These are phyloP conservation scores for Ascocoryne sarcoides DNA, from an alignment of 2,329 filamentous ascomycete species.

Conservation along the genomic window DNA sequence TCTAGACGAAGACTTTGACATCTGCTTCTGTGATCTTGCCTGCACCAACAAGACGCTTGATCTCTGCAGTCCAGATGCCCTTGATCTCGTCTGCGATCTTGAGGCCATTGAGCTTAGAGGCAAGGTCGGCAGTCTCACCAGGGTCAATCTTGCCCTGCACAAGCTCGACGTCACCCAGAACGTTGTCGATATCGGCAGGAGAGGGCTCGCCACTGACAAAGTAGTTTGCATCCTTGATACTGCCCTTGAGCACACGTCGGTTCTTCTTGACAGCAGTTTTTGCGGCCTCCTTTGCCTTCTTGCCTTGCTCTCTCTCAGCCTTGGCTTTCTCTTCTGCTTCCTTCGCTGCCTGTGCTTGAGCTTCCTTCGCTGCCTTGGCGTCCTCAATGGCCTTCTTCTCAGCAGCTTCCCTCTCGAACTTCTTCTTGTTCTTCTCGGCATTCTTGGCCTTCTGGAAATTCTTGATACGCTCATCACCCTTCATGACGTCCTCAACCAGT, in stretches of 20 bases:
- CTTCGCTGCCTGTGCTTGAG: slow-evolving; percentile 69
- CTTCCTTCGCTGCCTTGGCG: slow-evolving; percentile 72
- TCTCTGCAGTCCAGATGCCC: slow-evolving; percentile 69
- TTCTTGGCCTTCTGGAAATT: slow-evolving; percentile 87
- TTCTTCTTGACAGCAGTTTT: slow-evolving; percentile 99
- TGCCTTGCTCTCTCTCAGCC: slow-evolving; percentile 68
- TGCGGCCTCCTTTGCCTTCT: slow-evolving; percentile 97
- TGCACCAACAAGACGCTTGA: slow-evolving; percentile 65
- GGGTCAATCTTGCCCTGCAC: slow-evolving; percentile 82
- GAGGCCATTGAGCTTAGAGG: slow-evolving; percentile 68
- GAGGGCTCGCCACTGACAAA: slow-evolving; percentile 67
- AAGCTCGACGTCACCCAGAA: slow-evolving; percentile 77
- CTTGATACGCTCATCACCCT: slow-evolving; percentile 92
- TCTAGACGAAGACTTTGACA: slow-evolving; percentile 50
- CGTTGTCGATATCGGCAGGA: slow-evolving; percentile 70
- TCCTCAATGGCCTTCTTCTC: slow-evolving; percentile 83
- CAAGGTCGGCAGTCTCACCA: slow-evolving; percentile 80
- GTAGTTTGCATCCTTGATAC: slow-evolving; percentile 97
- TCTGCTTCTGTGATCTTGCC: slow-evolving; percentile 85
- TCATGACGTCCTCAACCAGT: slow-evolving; percentile 78
- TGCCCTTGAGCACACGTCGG: slow-evolving; percentile 90
- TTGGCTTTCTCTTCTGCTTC: slow-evolving; percentile 85
- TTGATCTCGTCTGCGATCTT: slow-evolving; percentile 82
- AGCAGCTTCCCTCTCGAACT: slow-evolving; percentile 80
- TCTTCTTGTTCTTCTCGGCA: slow-evolving; percentile 94